phyloP scores from a whole-genome alignment of 345 rosid species.

The Nasturtium officinale region DNA sequence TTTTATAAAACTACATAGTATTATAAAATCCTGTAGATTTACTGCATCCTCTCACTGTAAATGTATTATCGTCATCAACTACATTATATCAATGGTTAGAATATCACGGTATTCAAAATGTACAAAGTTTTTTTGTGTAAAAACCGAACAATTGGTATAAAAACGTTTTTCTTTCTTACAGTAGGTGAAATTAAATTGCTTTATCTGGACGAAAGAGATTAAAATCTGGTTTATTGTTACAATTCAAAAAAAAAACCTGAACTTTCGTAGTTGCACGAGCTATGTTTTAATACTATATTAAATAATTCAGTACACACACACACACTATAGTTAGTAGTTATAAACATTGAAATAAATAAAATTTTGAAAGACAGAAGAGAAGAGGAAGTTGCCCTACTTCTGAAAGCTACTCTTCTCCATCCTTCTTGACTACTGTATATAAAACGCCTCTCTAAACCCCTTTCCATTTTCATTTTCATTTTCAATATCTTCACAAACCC shows the following conservation, averaged over 20 bases:
- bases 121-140: background rate
- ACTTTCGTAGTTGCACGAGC: slow-evolving; percentile 47
- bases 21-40: background rate
- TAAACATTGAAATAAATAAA: background rate
- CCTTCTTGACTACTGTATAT: slow-evolving; percentile 23
- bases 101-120: too few species aligned
- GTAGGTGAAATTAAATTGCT: slow-evolving; percentile 28
- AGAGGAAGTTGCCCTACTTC: slow-evolving; percentile 40
- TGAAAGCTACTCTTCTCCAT: slow-evolving; percentile 28
- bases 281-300: slow-evolving; percentile 36
- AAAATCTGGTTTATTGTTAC: slow-evolving; percentile 31
- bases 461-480: slow-evolving; percentile 10
- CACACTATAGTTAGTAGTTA: slow-evolving; percentile 27
- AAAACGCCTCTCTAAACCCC: slow-evolving; percentile 26
- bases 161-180: background rate
- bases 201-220: slow-evolving; percentile 33
- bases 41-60: background rate
- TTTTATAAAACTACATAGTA: slow-evolving; percentile 29
- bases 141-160: background rate
- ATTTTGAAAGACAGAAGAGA: slow-evolving; percentile 13
- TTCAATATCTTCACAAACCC: background rate
- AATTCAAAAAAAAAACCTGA: slow-evolving; percentile 30
- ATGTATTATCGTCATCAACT: background rate
- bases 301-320: slow-evolving; percentile 34
- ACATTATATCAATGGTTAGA: background rate